Evolutionary conservation across 2,329 filamentous ascomycete genomes (phyloP), one percentile per base, ranked within the genome.

Genomic region (Colletotrichum lentis): DNA sequence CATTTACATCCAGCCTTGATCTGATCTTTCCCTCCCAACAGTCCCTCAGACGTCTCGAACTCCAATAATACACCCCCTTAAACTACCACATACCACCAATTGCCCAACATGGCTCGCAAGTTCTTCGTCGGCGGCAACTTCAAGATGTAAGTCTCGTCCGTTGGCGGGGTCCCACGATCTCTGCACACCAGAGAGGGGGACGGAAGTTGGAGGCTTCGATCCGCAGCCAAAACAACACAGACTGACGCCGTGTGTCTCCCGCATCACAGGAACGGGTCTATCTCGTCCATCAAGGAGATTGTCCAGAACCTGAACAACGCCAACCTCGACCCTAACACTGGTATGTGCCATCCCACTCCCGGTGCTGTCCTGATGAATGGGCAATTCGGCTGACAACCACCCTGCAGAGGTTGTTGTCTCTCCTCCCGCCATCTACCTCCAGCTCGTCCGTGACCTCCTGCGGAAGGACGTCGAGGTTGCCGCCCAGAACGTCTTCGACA

Each of bases 71-170:
- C 35, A 37, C 39, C 60, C 50, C 46, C 54, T 56, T 18, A 39
- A 46, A 64, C 44, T 54, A 56, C 31, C 50, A 50, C n/a, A 70
- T 59, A 67, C 37, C 27, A 77, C 71, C 75, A 70, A 76, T 75
- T 74, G 76, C 76, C 83, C 87, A 93, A 78, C 77, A 97, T 97
- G 94, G 87, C 90, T 88, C 94, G 94, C 86, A 91, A 94, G 86
- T 97, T 97, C 87, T 97, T 97, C 82, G 92, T 97, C 81, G 94
- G 94, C 82, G 94, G 94, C 80, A 99, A 99, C 91, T 98, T 98
- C 86, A 98, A 99, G 88, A 98, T 98, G 94, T 97, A 84, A 79
- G 87, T 80, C 55, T 44, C 62, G 44, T 18, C 31, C 52, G 52
- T 35, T 64, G 61, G 52, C 43, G 64, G 63, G 58, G 67, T 62